Evolutionary conservation across 1,139 yeast genomes (phyloP), one percentile per base, ranked within the genome.

Genomic region (Casaregolazyma suthepensis): DNA sequence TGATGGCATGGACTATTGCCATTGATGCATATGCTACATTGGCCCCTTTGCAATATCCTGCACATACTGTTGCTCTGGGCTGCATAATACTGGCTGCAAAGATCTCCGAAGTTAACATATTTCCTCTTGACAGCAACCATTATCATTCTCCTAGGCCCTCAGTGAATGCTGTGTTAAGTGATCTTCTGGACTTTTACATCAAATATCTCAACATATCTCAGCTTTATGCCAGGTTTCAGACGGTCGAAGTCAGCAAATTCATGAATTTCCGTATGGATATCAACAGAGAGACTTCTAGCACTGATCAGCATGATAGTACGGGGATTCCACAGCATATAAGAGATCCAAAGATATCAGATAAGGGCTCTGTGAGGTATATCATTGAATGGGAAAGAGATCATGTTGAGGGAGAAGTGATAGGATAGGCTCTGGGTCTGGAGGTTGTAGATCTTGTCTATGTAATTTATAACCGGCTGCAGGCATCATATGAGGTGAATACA

Each of bases 41-140:
- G 42, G 75, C 86, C 18, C 79, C 83, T 17, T 70, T 93, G 43
- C 83, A 81, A 64, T 77, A 81, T 15, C 95, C 98, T 0, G 85
- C 91, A 1, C 96, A 90, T 66, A 79, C 87, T 43, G 81, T 86
- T 47, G 94, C 97, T 0, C 67, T 89, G 54, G 88, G 91, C 1
- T 79, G 83, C 31, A 70, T 84, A 26, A 72, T 74, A 45, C 64
- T 83, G 40, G 80, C 87, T 3, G 70, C 73, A 12, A 76, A 77
- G 51, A 60, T 79, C 22, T 52, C 51, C 45, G 61, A 61, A 31
- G 57, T 57, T 3, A 55, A 55, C n/a, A 57, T 66, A 6, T 59
- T 59, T 51, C 66, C 67, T 6, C 52, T 66, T 13, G 63, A 64
- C 52, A 61, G 63, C 13, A 59, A 56, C 23, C 54, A 52, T 35